Percentiles rank a stretch among this genome's conserved stretches.
These are phyloP conservation scores for Isabelozyma pseudorhagii DNA, from an alignment of 805 yeast genomes.

Conservation along the genomic window DNA sequence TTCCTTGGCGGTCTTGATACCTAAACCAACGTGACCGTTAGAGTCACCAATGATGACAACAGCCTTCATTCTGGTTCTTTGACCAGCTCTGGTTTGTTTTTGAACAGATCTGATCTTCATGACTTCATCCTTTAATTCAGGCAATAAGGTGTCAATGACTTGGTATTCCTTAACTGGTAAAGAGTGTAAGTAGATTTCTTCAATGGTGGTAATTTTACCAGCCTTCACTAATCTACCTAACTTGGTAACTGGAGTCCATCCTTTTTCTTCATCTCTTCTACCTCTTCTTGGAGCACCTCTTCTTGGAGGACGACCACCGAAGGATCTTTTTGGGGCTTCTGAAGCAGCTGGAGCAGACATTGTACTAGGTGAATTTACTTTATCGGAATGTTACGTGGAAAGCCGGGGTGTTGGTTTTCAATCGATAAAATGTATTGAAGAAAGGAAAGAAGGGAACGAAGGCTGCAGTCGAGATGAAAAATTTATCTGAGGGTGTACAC, in stretches of 20 bases:
- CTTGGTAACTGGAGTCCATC: conserved; percentile 99
- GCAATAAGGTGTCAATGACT: conserved; percentile 94
- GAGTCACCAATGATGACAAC: conserved; percentile 99
- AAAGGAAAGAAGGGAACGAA: conserved; percentile 2
- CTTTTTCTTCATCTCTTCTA: conserved; percentile 92
- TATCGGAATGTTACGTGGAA: conserved; percentile 72
- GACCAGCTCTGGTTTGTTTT: conserved; percentile 99
- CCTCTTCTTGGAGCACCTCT: conserved; percentile 57
- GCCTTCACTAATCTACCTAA: conserved; percentile 99
- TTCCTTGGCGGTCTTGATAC: conserved; percentile 99
- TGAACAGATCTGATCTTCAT: conserved; percentile 99
- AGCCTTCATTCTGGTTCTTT: conserved; percentile 99
- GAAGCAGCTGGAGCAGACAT: conserved; percentile 47
- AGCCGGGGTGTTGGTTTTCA: conserved; percentile 70
- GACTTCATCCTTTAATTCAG: conserved; percentile 95
- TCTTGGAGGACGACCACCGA: conserved; percentile 58
- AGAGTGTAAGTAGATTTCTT: conserved; percentile 99
- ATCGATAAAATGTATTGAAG: conserved; percentile 42
- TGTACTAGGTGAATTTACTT: conserved; percentile 9
- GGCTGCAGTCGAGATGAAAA: neutral
- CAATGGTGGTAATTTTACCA: conserved; percentile 93
- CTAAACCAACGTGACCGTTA: conserved; percentile 99
- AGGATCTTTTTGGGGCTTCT: conserved; percentile 42
- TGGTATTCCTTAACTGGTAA: conserved; percentile 99
- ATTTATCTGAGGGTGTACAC: neutral